These are phyloP conservation scores for Calophaca sinica DNA, from an alignment of 306 rosid genomes.

Conservation along the genomic window DNA sequence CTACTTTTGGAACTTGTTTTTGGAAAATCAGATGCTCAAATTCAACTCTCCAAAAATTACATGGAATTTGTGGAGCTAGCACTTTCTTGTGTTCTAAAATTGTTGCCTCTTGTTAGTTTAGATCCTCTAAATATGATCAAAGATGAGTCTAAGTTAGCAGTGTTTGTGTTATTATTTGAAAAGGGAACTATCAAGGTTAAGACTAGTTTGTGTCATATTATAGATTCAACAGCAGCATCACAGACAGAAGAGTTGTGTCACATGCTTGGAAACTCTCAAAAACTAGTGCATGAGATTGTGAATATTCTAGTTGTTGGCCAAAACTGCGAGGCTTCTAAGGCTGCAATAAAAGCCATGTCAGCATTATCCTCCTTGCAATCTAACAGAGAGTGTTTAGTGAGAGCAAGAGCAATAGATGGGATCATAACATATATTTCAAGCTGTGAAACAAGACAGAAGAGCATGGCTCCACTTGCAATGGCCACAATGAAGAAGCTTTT, in stretches of 20 bases:
- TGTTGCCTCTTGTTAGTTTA: constrained; percentile 58
- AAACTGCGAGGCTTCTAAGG: constrained; percentile 55
- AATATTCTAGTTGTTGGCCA: constrained; percentile 40
- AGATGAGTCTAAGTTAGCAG: constrained; percentile 57
- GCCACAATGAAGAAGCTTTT: constrained; percentile 67
- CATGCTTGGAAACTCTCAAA: constrained; percentile 58
- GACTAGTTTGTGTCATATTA: constrained; percentile 61
- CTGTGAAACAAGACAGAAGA: constrained; percentile 52
- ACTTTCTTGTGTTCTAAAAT: constrained; percentile 59
- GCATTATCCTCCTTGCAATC: constrained; percentile 60
- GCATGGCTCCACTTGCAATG: constrained; percentile 60
- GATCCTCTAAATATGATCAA: constrained; percentile 62
- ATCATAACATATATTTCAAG: constrained; percentile 60
- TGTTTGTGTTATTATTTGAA: constrained; percentile 54
- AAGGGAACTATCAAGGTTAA: constrained; percentile 61
- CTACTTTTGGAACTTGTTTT: constrained; percentile 71
- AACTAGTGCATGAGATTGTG: constrained; percentile 55
- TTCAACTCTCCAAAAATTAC: constrained; percentile 38
- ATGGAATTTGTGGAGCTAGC: constrained; percentile 60
- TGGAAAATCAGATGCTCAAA: constrained; percentile 38
- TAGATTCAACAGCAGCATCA: constrained; percentile 62
- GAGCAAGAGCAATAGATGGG: constrained; percentile 64
- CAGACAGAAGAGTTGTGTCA: constrained; percentile 52
- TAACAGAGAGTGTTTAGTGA: constrained; percentile 59
- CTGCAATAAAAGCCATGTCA: constrained; percentile 69